These are phyloP conservation scores for Candolleomyces efflorescens DNA, from an alignment of 768 basidiomycete species.

Conservation along the genomic window DNA sequence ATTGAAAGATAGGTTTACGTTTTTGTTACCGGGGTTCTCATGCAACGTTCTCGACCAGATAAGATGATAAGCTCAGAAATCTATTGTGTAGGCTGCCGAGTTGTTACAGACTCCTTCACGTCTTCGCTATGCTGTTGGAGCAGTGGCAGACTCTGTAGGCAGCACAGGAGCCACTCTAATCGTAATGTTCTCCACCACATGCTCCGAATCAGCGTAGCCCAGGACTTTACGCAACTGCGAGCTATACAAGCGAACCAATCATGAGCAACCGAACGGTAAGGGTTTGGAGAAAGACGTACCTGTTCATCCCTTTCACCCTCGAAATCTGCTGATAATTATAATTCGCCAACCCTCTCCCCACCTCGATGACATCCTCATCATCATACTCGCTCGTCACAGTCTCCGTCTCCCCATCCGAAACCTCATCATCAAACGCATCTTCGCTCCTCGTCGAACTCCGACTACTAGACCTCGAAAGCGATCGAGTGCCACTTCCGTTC, in stretches of 20 bases:
- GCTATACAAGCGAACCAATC: constrained; percentile 44
- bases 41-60: no score
- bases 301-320: constrained; percentile 85
- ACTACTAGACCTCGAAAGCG: no score
- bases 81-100: no score
- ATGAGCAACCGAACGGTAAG: neutral
- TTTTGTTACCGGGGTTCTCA: no score
- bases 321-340: constrained; percentile 93
- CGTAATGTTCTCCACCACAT: constrained; percentile 94
- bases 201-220: constrained; percentile 94
- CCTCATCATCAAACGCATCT: neutral
- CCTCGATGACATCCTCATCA: constrained; percentile 74
- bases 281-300: constrained; percentile 45
- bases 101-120: no score
- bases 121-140: no score
- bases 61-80: no score
- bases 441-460: neutral
- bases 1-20: no score
- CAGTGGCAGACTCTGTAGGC: neutral
- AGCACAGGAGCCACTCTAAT: constrained; percentile 52
- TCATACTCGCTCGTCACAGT: constrained; percentile 21
- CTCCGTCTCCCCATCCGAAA: constrained; percentile 4
- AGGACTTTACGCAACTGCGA: constrained; percentile 74
- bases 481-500: no score
- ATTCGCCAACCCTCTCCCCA: constrained; percentile 92